These are phyloP conservation scores for Grammothele lineata DNA, from an alignment of 768 basidiomycete genomes.

Conservation along the genomic window DNA sequence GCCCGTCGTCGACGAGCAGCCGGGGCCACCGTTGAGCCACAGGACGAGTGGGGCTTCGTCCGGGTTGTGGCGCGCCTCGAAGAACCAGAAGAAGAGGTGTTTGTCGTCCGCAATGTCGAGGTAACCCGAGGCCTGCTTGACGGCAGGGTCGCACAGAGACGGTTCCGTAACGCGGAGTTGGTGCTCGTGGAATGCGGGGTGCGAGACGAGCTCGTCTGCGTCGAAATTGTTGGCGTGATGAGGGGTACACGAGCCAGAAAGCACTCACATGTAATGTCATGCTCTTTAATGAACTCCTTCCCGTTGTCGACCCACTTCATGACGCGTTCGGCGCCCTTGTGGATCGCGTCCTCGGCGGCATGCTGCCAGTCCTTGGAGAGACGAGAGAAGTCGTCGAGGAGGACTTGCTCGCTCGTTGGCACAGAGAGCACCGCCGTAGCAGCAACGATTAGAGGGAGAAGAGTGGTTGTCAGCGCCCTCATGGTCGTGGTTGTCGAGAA, in stretches of 20 bases:
- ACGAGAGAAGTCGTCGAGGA: slow-evolving; percentile 31
- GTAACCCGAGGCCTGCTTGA: slow-evolving; percentile 54
- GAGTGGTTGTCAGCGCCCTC: slow-evolving; percentile 4
- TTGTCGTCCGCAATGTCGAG: slow-evolving; percentile 51
- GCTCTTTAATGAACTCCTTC: slow-evolving; percentile 63
- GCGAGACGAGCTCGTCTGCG: slow-evolving; percentile 37
- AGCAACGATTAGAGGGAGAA: slow-evolving; percentile 9
- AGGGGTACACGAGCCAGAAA: background rate
- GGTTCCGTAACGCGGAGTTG: slow-evolving; percentile 39
- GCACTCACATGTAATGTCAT: slow-evolving; percentile 65
- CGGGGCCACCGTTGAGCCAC: slow-evolving; percentile 81
- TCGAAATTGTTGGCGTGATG: background rate
- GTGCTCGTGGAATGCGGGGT: slow-evolving; percentile 33
- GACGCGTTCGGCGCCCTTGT: slow-evolving; percentile 32
- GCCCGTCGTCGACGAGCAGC: slow-evolving; percentile 51
- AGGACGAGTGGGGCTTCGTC: slow-evolving; percentile 76
- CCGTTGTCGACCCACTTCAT: slow-evolving; percentile 63
- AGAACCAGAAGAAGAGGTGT: slow-evolving; percentile 75
- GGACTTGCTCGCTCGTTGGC: slow-evolving; percentile 41
- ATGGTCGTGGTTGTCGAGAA: slow-evolving; percentile 15
- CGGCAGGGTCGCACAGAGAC: slow-evolving; percentile 44
- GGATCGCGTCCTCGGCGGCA: slow-evolving; percentile 36
- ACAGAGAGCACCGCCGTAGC: slow-evolving; percentile 34
- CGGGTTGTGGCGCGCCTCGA: slow-evolving; percentile 77
- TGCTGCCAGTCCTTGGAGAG: slow-evolving; percentile 24